Base-by-base conservation (phyloP, 495 filamentous ascomycete genomes). In the Rhypophila decipiens region DNA sequence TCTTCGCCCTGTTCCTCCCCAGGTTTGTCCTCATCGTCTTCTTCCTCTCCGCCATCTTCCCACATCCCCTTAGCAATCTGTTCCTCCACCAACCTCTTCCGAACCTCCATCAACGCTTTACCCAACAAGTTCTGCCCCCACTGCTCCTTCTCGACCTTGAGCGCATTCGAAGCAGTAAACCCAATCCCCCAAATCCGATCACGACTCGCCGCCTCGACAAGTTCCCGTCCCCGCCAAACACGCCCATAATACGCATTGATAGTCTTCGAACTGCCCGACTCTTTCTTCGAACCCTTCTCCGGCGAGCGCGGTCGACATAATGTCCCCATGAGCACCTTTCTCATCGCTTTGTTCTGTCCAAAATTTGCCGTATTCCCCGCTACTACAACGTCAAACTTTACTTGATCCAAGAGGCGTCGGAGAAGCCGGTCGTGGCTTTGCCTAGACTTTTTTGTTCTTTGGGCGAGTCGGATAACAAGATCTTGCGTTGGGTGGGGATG, bases 101-200 rank as follows among this genome's bases (percentile, higher is more conserved):
- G 56, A 2, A 57, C 58, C 27, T 51, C 52, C 58, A 64, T 64
- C 35, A 66, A 45, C 35, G 58, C 60, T 48, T 52, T 58, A 4
- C 58, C 60, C 13, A 66, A 40, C 42, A 49, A 52, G 44, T 64
- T 64, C 52, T 60, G 58, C 13, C 58, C 63, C 58, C 58, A 66
- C 24, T 44, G 48, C 29, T 54, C 37, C 38, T 44, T 51, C 33
- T 56, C 23, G 13, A 31, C 7, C 21, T 36, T 37, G 53, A 61
- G 48, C 13, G 58, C 58, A 42, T 61, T 46, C 50, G 55, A 59
- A 4, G 52, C 64, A 12, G 45, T 63, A 45, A 52, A 67, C 15
- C 64, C 64, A 47, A 67, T 65, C n/a, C 61, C 64, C 59, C 60
- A 67, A 20, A 63, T 50, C 13, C 59, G 52, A 51, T 67, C 61